Evolutionary conservation across 2,329 filamentous ascomycete genomes (phyloP).

Genomic region (Stemphylium beticola): DNA sequence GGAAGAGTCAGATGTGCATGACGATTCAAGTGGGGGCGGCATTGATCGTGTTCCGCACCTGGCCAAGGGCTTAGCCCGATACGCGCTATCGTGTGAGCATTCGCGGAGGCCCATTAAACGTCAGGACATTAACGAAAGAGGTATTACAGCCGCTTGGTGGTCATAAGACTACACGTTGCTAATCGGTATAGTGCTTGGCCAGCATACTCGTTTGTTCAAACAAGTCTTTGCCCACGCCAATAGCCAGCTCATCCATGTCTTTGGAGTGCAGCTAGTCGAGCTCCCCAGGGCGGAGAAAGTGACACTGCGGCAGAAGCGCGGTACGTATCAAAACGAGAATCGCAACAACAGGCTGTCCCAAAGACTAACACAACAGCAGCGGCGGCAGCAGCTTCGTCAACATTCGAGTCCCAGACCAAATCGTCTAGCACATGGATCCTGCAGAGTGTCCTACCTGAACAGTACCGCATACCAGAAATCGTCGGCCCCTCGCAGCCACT

Average conservation of each 20-base stretch:
- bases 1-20: conserved; percentile 17
- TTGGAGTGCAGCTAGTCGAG: conserved; percentile 93
- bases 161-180: conserved; percentile 4
- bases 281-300: conserved; percentile 81
- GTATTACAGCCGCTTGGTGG: conserved; percentile 19
- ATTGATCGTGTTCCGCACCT: conserved; percentile 48
- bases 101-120: conserved; percentile 64
- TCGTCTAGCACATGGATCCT: conserved; percentile 78
- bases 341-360: neutral
- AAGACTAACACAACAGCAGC: neutral
- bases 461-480: conserved; percentile 69
- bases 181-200: conserved; percentile 66
- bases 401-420: conserved; percentile 57
- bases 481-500: conserved; percentile 71
- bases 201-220: conserved; percentile 73
- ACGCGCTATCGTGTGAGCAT: conserved; percentile 67
- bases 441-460: conserved; percentile 70
- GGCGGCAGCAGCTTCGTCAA: conserved; percentile 61
- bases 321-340: conserved; percentile 50
- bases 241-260: conserved; percentile 69
- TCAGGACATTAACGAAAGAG: conserved; percentile 63
- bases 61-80: conserved; percentile 67
- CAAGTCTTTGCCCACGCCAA: conserved; percentile 80
- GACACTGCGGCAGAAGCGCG: conserved; percentile 79
- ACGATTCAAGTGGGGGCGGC: conserved; percentile 31